A percentile compares a stretch with the other conserved stretches of the same genome.
Evolutionary conservation across 2,329 filamentous ascomycete genomes (phyloP).

Genomic region (Pseudogymnoascus sp.): DNA sequence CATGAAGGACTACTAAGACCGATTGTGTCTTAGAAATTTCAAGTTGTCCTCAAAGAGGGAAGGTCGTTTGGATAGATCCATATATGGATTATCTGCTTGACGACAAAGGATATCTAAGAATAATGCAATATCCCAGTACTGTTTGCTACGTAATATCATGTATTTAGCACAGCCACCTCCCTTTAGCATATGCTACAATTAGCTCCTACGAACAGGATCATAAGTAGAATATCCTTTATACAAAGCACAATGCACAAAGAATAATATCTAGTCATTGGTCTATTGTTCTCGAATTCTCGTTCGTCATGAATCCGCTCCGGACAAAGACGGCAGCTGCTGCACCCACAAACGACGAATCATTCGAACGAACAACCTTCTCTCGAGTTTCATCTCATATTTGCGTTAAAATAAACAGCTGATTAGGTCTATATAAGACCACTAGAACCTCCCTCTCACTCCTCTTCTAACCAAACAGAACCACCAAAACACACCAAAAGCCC

Average conservation of each 20-base stretch:
- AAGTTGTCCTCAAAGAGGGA: background rate
- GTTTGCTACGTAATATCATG: too few species aligned
- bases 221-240: background rate
- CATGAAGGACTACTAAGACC: background rate
- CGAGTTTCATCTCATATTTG: background rate
- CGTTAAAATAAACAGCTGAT: background rate
- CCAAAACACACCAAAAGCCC: background rate
- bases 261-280: background rate
- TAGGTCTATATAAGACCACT: background rate
- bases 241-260: background rate
- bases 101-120: background rate
- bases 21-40: background rate
- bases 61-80: background rate
- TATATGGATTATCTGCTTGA: background rate
- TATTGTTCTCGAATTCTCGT: background rate
- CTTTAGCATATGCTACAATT: background rate
- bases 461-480: background rate
- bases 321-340: background rate
- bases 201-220: background rate
- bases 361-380: background rate
- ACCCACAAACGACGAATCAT: background rate
- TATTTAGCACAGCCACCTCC: background rate
- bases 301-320: background rate
- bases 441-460: background rate
- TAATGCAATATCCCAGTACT: background rate